Conservation (phyloP, 768 basidiomycete species). For the Hericium rajendrae region DNA sequence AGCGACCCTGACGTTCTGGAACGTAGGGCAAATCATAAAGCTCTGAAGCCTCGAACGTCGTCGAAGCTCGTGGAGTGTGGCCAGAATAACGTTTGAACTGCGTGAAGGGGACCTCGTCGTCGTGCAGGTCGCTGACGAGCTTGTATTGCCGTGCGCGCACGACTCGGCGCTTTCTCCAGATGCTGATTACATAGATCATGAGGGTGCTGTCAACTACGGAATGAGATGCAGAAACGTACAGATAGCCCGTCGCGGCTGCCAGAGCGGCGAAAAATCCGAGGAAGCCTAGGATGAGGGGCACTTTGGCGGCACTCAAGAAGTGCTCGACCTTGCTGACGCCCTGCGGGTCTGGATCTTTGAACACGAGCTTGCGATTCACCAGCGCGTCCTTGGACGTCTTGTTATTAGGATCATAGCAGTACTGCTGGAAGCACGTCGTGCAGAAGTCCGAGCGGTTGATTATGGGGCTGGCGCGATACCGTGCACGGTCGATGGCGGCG, state of each 20-base stretch:
- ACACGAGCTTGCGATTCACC: slow-evolving; percentile 29
- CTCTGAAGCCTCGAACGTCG: too few species aligned
- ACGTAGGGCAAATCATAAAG: too few species aligned
- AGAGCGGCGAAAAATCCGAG: slow-evolving; percentile 33
- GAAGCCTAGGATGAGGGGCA: slow-evolving; percentile 38
- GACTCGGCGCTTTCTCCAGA: not conserved
- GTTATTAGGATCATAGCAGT: slow-evolving; percentile 21
- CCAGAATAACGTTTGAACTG: not conserved
- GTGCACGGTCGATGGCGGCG: slow-evolving; percentile 39
- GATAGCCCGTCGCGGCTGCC: slow-evolving; percentile 24
- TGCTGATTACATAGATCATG: not conserved
- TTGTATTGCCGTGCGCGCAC: not conserved
- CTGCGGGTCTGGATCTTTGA: slow-evolving; percentile 46
- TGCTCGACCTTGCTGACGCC: slow-evolving; percentile 31
- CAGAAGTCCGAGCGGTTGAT: slow-evolving; percentile 19
- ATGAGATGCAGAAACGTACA: slow-evolving; percentile 18
- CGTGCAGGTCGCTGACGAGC: not conserved
- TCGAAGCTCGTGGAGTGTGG: too few species aligned
- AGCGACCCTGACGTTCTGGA: too few species aligned
- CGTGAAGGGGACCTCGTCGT: not conserved
- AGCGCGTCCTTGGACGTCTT: slow-evolving; percentile 16
- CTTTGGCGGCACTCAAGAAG: slow-evolving; percentile 38
- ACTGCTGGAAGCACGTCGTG: slow-evolving; percentile 19
- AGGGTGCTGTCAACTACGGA: not conserved
- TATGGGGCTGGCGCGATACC: slow-evolving; percentile 9